phyloP scores from a whole-genome alignment of 768 basidiomycete species.

The Dioszegia crocea region DNA sequence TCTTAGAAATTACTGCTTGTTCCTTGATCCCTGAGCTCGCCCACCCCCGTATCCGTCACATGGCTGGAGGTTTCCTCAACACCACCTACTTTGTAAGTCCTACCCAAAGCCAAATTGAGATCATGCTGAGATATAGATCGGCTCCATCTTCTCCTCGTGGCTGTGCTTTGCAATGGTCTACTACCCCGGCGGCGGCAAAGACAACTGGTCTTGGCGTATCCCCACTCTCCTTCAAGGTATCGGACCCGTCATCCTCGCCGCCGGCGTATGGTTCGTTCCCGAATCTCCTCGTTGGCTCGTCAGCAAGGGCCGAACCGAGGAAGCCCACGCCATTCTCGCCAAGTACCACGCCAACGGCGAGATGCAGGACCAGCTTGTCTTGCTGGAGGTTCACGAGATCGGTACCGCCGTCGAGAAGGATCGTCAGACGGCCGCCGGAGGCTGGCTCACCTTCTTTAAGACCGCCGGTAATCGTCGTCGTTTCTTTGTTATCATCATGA shows the following conservation, averaged over 20 bases:
- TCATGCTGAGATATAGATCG: slow-evolving; percentile 10
- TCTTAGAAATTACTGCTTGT: background rate
- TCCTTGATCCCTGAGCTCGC: slow-evolving; percentile 5
- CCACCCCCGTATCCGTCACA: slow-evolving; percentile 4
- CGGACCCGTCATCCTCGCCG: slow-evolving; percentile 20
- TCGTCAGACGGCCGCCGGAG: background rate
- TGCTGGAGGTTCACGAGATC: slow-evolving; percentile 38
- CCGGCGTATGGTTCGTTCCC: slow-evolving; percentile 14
- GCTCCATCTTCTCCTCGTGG: slow-evolving; percentile 25
- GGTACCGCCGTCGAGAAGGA: slow-evolving; percentile 6
- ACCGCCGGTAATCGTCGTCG: slow-evolving; percentile 4
- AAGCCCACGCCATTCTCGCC: slow-evolving; percentile 36
- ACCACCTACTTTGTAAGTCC: slow-evolving; percentile 6
- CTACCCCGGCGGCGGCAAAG: slow-evolving; percentile 10
- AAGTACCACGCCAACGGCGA: slow-evolving; percentile 43
- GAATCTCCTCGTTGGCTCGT: slow-evolving; percentile 41
- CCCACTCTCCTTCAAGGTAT: slow-evolving; percentile 26
- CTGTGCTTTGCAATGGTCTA: slow-evolving; percentile 30
- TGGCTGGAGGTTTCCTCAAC: slow-evolving; percentile 5
- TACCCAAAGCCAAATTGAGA: too few relatives aligned
- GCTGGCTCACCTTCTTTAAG: background rate
- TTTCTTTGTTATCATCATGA: slow-evolving; percentile 17
- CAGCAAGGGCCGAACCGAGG: slow-evolving; percentile 22
- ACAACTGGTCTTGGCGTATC: slow-evolving; percentile 27
- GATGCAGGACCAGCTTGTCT: slow-evolving; percentile 37